These are phyloP conservation scores for Candida suzukii DNA, from an alignment of 805 yeast species.

Conservation along the genomic window DNA sequence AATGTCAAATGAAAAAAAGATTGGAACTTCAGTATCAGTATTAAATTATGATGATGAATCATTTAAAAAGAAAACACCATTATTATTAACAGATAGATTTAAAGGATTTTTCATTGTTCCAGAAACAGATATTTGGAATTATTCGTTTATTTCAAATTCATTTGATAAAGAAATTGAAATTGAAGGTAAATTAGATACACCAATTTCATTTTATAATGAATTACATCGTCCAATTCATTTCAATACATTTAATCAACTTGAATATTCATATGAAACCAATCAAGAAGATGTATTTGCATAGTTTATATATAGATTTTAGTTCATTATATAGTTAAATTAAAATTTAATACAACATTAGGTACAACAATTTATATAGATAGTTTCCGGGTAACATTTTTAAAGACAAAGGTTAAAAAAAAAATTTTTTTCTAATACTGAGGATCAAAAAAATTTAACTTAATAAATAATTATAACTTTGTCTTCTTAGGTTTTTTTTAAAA, in stretches of 20 bases:
- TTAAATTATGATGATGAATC: conserved; percentile 55
- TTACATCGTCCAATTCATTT: conserved; percentile 87
- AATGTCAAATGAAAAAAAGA: conserved; percentile 43
- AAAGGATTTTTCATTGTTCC: conserved; percentile 87
- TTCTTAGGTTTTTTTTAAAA: no score
- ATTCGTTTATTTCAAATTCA: conserved; percentile 77
- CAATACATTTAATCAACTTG: conserved; percentile 61
- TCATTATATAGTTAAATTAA: background rate
- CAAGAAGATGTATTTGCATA: conserved; percentile 58
- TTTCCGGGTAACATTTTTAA: no score
- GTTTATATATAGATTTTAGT: background rate
- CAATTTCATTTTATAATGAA: conserved; percentile 78
- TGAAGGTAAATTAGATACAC: conserved; percentile 67
- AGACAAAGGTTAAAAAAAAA: no score
- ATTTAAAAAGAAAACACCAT: conserved; percentile 60
- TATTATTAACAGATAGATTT: conserved; percentile 66
- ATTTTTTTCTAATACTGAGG: no score
- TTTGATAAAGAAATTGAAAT: conserved; percentile 62
- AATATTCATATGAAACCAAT: conserved; percentile 53
- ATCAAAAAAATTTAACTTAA: no score
- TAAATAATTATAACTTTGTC: background rate
- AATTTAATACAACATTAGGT: no score
- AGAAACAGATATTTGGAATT: conserved; percentile 81
- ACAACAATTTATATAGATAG: no score
- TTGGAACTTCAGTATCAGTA: conserved; percentile 56